Base-by-base conservation (phyloP, 108 stramenopile species). In the Parietichytrium sp. region DNA sequence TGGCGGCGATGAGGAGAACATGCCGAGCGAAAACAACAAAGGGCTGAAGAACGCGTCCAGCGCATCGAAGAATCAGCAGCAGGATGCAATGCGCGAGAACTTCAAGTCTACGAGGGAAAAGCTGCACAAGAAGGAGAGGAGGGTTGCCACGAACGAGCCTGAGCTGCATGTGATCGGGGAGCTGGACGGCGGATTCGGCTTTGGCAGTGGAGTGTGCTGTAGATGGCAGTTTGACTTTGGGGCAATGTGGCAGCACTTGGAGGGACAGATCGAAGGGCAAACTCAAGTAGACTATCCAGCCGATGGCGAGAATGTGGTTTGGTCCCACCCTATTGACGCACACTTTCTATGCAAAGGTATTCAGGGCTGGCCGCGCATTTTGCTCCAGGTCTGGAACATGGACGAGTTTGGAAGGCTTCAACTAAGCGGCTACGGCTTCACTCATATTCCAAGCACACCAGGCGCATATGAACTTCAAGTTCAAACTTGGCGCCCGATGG, bases 291-390 rank as follows among this genome's bases (percentile, higher is more conserved):
- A 82, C 25, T 83, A 88, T 33, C 54, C 79, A 27, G 82, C 52
- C 4, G 84, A 85, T 23, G 49, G 51, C 12, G 86, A 85, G 47
- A 78, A 79, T 4, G 82, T 82, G 4, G 86, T 87, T 18, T 91
- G 88, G 88, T 87, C 87, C 45, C 91, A 92, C 79, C 91, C 91
- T 20, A 83, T 92, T 29, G 91, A 92, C 82, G 80, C 89, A n/a
- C 91, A 92, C 72, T 89, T 89, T 48, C 47, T 49, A 15, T 6
- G 77, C 49, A 42, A 55, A 31, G 48, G 47, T 0, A 89, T 89
- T 18, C 87, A 86, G 55, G 90, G 89, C 13, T 92, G 90, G 91
- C 90, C 90, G 13, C 80, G 91, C 47, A 79, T 92, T 12, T 61
- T 87, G 36, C 36, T 92, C 10, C 86, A 90, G 50, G 86, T 89